A percentile compares a stretch with the other conserved stretches of the same genome.
Conservation (phyloP, 1,284 basidiomycete genomes). For the Papiliotrema fonsecae region DNA sequence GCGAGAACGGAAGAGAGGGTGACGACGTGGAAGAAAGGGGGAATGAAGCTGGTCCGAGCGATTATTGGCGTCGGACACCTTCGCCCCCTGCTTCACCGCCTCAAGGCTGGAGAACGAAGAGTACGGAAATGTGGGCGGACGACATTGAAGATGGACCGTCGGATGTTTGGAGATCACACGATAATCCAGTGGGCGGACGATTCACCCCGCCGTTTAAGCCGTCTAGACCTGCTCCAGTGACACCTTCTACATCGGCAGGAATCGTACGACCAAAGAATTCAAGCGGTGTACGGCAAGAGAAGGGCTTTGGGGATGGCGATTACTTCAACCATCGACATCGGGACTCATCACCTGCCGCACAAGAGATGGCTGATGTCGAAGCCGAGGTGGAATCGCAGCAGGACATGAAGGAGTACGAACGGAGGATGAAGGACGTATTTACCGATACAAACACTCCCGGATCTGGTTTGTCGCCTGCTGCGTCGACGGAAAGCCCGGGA, state of each 20-base stretch:
- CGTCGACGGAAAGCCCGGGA: not conserved
- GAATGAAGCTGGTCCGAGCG: conserved; percentile 25
- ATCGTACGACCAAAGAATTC: not conserved
- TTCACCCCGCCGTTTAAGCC: not conserved
- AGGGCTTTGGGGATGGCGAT: not conserved
- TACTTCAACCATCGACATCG: too few species aligned
- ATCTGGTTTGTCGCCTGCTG: not conserved
- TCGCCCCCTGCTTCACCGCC: not conserved
- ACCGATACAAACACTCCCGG: not conserved
- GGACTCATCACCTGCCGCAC: too few species aligned
- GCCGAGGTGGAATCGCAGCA: not conserved
- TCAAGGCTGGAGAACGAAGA: conserved; percentile 6
- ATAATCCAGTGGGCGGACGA: not conserved
- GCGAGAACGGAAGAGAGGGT: not conserved
- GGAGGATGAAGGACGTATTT: conserved; percentile 9
- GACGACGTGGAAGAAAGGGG: too few species aligned
- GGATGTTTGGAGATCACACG: conserved; percentile 7
- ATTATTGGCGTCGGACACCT: conserved; percentile 16
- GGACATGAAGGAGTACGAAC: conserved; percentile 14
- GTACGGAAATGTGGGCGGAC: not conserved
- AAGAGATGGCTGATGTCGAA: too few species aligned
- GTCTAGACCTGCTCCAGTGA: not conserved
- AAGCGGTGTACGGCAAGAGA: not conserved
- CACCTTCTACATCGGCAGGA: not conserved
- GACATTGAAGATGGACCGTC: conserved; percentile 5